Base-by-base conservation (phyloP, 1,284 basidiomycete species). In the Ceratobasidium sp. region DNA sequence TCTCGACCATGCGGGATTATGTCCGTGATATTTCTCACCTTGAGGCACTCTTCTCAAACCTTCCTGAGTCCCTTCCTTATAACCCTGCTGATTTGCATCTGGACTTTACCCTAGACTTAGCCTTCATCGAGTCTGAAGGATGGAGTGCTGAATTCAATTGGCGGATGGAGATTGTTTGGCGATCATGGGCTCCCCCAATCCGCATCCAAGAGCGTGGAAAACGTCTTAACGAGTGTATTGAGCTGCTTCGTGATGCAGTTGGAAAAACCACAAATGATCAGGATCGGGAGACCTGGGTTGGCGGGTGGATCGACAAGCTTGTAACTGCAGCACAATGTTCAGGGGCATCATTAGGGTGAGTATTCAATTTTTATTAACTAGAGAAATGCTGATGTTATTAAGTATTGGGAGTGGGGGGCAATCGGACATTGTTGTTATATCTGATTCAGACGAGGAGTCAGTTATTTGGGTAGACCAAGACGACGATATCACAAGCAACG, bases 121-220 rank as follows among this genome's bases (percentile, higher is more conserved):
- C 33, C 7, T 59, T 59, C 36, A 19, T 59, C 8, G n/a, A 24
- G 24, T 33, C 24, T 2, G 60, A 63, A 22, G 60, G 60, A 24
- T 63, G 33, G 60, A 41, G 41, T 6, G 36, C 45, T 45, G 36
- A 63, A 22, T 47, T 63, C 60, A 63, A 63, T 17, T 41, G 27
- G 5, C 33, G 44, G 4, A 45, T 63, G 60, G 60, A 63, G 24
- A 22, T 63, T 9, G 60, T 41, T 6, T 63, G 60, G 60, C 17
- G 47, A 36, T 45, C 60, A 2, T 63, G 60, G 60, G 45, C 24
- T 24, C 41, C 41, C 45, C n/a, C 44, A 17, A 45, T 63, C 6
- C 5, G 19, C 14, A 45, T 63, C 24, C 2, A 36, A 22, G 60
- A 63, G 60, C 60, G 44, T 47, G 60, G 60, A 22, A 45, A 11